Evolutionary conservation across 345 rosid genomes (phyloP), one percentile per base, ranked within the genome.

Genomic region (Populus alba): DNA sequence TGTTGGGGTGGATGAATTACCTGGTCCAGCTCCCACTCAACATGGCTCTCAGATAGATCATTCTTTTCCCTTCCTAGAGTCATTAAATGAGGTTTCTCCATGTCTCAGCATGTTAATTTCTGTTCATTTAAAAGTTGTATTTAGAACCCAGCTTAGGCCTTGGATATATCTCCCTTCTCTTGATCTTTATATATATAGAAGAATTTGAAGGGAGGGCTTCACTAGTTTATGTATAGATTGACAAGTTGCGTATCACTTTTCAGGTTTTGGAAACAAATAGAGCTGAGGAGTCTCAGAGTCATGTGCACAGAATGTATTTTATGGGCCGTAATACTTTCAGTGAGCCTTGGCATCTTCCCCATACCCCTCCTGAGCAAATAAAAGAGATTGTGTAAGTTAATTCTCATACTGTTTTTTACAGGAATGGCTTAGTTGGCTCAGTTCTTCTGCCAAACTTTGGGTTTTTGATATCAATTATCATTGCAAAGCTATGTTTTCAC

Each of bases 191-290:
- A 39, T 55, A 9, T 22, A n/a, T n/a, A 57, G 11, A 55, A 55
- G 5, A 57, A 23, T 39, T 51, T 73, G 9, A 22, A 37, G 61
- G 20, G 70, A 13, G 65, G 37, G 31, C 39, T 69, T 20, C 49
- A 49, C 33, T 75, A 74, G 41, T 73, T 45, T 75, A 20, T 69
- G 67, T 63, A 35, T 67, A 59, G 69, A 61, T 62, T 81, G 77
- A 63, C 41, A 43, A 78, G 66, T 66, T 85, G 71, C 49, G 53
- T 62, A 62, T 67, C 13, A 72, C 79, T 76, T 87, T 72, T 76
- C 85, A 97, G 99, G 99, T 97, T 73, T 66, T 97, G 87, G 99
- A 94, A 88, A 94, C 99, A 77, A 97, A 94, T 82, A 92, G 98
- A 85, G 98, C 94, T 63, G 99, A 91, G 88, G 97, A 91, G 84